A percentile compares a stretch with the other conserved stretches of the same genome.
Conservation (phyloP, 345 rosid genomes). For the Cochlearia excelsa region DNA sequence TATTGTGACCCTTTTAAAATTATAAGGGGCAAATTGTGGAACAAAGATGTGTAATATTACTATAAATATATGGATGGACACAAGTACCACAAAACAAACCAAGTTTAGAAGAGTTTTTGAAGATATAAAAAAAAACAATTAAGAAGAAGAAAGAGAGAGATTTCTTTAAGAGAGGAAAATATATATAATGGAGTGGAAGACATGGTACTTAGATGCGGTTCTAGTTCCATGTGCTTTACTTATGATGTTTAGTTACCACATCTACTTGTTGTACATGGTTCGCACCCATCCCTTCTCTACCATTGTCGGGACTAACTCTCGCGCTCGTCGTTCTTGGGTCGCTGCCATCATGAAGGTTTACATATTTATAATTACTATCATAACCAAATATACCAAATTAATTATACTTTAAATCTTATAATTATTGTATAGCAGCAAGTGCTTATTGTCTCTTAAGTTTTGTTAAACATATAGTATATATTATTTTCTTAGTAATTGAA, state of each 20-base stretch:
- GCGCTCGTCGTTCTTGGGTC: slow-evolving; percentile 70
- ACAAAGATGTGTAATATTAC: slow-evolving; percentile 14
- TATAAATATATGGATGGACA: slow-evolving; percentile 28
- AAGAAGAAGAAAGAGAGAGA: slow-evolving; percentile 1
- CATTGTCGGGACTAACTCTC: slow-evolving; percentile 68
- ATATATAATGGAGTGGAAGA: slow-evolving; percentile 37
- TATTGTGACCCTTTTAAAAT: neutral
- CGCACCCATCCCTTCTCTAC: slow-evolving; percentile 72
- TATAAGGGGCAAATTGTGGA: slow-evolving; percentile 24
- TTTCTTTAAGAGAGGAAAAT: neutral
- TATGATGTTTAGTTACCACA: slow-evolving; percentile 50
- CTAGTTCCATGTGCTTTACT: slow-evolving; percentile 64
- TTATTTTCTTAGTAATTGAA: neutral
- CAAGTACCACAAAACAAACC: slow-evolving; percentile 20
- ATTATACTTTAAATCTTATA: neutral
- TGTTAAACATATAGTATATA: too few relatives aligned
- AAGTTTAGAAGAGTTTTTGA: slow-evolving; percentile 18
- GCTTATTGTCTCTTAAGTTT: too few relatives aligned
- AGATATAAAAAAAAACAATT: neutral
- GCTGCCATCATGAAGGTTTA: slow-evolving; percentile 76
- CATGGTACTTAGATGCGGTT: slow-evolving; percentile 63
- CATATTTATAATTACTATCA: neutral
- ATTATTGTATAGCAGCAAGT: too few relatives aligned
- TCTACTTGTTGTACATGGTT: slow-evolving; percentile 69
- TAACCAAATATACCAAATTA: neutral